Evolutionary conservation across 2,329 filamentous ascomycete species (phyloP).

Genomic region (Diaporthe caulivora): DNA sequence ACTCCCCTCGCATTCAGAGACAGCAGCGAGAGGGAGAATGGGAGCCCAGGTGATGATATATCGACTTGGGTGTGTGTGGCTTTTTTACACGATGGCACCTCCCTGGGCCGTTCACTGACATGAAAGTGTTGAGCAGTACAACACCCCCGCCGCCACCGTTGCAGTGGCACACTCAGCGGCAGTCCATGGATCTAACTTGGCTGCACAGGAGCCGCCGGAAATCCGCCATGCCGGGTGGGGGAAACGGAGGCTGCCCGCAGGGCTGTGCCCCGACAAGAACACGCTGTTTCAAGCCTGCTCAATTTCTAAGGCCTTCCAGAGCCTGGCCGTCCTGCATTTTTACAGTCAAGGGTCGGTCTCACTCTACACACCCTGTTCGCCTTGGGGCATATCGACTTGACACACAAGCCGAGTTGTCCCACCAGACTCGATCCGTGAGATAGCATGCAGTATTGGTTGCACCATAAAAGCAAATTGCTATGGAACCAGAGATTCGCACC

Average conservation of each 20-base stretch:
- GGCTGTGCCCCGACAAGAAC: constrained; percentile 18
- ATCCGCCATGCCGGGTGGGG: constrained; percentile 32
- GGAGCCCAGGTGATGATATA: background rate
- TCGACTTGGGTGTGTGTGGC: constrained; percentile 23
- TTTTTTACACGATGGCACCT: background rate
- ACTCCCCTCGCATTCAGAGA: constrained; percentile 20
- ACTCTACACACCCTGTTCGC: background rate
- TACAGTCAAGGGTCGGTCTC: constrained; percentile 30
- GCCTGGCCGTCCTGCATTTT: constrained; percentile 33
- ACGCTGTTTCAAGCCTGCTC: constrained; percentile 37
- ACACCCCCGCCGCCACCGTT: constrained; percentile 30
- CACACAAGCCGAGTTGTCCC: background rate
- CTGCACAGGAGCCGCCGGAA: background rate
- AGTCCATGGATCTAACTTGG: background rate
- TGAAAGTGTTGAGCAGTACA: constrained; percentile 3
- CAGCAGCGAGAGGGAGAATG: background rate
- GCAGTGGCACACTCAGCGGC: constrained; percentile 16
- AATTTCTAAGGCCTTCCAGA: constrained; percentile 36
- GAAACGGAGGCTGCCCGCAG: constrained; percentile 9
- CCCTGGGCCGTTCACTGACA: background rate
- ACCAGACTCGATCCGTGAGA: background rate
- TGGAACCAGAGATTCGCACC: too few species aligned
- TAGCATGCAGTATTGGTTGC: background rate
- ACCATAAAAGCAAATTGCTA: background rate
- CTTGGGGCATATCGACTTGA: background rate